Evolutionary conservation across 78 protist species (phyloP), one percentile per base, ranked within the genome.

Genomic region (Protostelium mycophagum): DNA sequence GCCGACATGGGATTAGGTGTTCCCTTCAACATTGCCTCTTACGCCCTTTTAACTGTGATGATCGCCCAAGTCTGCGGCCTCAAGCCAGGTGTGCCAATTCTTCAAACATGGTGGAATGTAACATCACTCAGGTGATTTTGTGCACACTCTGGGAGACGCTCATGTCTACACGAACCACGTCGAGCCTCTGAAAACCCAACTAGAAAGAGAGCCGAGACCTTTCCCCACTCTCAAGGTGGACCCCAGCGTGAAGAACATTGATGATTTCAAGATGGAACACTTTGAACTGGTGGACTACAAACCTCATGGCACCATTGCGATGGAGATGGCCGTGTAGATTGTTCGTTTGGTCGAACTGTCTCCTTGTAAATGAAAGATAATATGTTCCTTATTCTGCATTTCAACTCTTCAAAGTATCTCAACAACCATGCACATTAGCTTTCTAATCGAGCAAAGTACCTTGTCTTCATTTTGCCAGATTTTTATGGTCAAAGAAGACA

Each of bases 1-100:
- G 51, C 87, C 25, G 96, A 91, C 89, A 63, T 91, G 85, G 91
- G 85, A 36, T 95, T 97, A 37, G 99, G 99, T 1, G 98, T 97
- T 51, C 99, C 99, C 28, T 97, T 97, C 97, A 97, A 97, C 96
- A 97, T 97, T 84, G 99, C 99, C 36, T 83, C 91, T 37, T 97
- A 97, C 85, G 31, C 98, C 83, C 95, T 97, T 28, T 96, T 97
- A 36, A 90, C 95, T 0, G 51, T 63, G 84, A 35, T 96, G 91
- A 28, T 96, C 31, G 98, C 98, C 16, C 96, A 95, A 31, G 95
- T 91, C 35, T 84, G 91, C 83, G 93, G 92, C 28, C 95, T 97
- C 86, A 88, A 83, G 35, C 96, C 97, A 0, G 97, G 99, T 51
- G 16, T 25, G 5, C 73, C 5, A 25, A 5, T 51, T 16, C 73